Evolutionary conservation across 306 rosid species (phyloP).

Genomic region (Pyrus bretschneideri): DNA sequence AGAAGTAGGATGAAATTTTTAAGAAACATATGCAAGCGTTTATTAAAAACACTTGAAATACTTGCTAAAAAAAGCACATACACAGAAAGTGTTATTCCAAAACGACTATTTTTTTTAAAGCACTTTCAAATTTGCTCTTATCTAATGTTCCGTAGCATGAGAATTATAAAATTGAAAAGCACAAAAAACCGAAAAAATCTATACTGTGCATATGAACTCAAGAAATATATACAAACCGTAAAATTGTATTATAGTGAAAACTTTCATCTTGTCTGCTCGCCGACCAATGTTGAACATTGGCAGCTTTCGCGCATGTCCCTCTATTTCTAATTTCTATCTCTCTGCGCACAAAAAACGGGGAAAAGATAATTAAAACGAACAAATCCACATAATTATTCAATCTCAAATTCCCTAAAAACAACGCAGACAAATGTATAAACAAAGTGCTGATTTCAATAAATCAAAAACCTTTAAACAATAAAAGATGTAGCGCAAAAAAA

Average conservation of each 20-base stretch:
- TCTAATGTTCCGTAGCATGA: constrained; percentile 1
- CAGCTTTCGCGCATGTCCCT: constrained; percentile 61
- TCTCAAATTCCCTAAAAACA: constrained; percentile 54
- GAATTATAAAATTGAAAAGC: constrained; percentile 49
- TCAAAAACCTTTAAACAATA: background rate
- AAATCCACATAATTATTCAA: constrained; percentile 41
- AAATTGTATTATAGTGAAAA: constrained; percentile 21
- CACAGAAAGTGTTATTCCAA: too few relatives aligned
- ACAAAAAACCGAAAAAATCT: constrained; percentile 4
- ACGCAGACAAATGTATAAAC: constrained; percentile 37
- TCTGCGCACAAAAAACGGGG: constrained; percentile 49
- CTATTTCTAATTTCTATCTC: constrained; percentile 28
- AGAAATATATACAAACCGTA: background rate
- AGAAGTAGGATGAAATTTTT: too few relatives aligned
- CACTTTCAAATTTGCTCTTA: too few relatives aligned
- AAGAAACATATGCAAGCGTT: too few relatives aligned
- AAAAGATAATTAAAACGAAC: constrained; percentile 22
- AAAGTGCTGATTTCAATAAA: constrained; percentile 7
- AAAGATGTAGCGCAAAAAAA: background rate
- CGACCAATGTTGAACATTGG: constrained; percentile 57
- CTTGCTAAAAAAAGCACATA: too few relatives aligned
- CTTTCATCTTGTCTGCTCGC: constrained; percentile 44
- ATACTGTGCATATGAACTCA: constrained; percentile 38
- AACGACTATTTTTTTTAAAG: too few relatives aligned
- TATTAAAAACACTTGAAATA: too few relatives aligned